phyloP scores from a whole-genome alignment of 1,139 yeast species.

The Hemisphaericaspora xylofermentans region DNA sequence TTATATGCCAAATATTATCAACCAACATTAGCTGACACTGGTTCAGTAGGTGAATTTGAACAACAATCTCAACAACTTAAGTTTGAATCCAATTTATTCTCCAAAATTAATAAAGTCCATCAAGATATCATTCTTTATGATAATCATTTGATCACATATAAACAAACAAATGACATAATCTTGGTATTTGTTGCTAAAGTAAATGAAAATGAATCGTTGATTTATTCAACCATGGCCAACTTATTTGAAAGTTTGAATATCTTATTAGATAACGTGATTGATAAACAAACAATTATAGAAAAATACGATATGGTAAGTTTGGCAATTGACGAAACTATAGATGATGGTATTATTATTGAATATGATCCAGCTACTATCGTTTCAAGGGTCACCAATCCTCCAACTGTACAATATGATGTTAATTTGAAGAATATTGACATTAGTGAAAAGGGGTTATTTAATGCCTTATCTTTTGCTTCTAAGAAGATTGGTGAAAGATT shows the following conservation, averaged over 20 bases:
- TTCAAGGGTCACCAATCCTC: slow-evolving; percentile 84
- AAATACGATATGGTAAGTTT: slow-evolving; percentile 83
- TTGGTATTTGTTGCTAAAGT: slow-evolving; percentile 69
- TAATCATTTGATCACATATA: slow-evolving; percentile 75
- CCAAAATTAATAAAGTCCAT: slow-evolving; percentile 75
- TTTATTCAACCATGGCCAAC: slow-evolving; percentile 76
- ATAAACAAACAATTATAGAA: slow-evolving; percentile 75
- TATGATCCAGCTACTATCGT: slow-evolving; percentile 86
- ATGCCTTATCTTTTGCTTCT: slow-evolving; percentile 87
- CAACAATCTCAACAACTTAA: slow-evolving; percentile 64
- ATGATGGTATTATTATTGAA: slow-evolving; percentile 88
- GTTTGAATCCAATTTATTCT: slow-evolving; percentile 72
- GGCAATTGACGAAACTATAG: slow-evolving; percentile 89
- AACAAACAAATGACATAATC: slow-evolving; percentile 76
- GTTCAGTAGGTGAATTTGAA: slow-evolving; percentile 23
- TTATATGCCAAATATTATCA: slow-evolving; percentile 82
- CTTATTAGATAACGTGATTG: slow-evolving; percentile 71
- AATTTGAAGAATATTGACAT: slow-evolving; percentile 71
- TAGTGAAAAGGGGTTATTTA: slow-evolving; percentile 82
- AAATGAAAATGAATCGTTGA: slow-evolving; percentile 82
- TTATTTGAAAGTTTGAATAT: slow-evolving; percentile 79
- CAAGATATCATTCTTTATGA: slow-evolving; percentile 82
- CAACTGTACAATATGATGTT: slow-evolving; percentile 43
- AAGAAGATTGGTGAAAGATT: slow-evolving; percentile 83
- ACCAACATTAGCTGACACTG: slow-evolving; percentile 25